Conservation (phyloP, 208 protist species). For the Acanthamoeba royreba region DNA sequence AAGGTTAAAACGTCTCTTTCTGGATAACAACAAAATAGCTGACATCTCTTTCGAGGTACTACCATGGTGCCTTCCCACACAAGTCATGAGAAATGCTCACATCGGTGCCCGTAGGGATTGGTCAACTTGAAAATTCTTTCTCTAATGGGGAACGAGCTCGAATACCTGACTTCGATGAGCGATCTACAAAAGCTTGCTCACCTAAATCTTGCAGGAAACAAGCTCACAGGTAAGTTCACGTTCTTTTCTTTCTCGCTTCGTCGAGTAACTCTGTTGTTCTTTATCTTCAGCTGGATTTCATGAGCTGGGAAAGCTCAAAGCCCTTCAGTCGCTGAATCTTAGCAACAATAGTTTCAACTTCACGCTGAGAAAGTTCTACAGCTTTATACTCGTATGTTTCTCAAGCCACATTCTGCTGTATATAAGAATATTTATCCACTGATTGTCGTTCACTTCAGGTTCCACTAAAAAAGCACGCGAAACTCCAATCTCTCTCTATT, state of each 20-base stretch:
- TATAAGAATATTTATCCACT: not conserved
- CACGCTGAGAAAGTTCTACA: not conserved
- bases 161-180: not conserved
- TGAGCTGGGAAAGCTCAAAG: not conserved
- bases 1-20: not conserved
- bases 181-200: not conserved
- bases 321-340: not conserved
- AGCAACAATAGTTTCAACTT: constrained; percentile 17
- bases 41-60: not conserved
- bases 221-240: too few species aligned
- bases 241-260: too few species aligned
- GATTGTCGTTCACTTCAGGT: too few species aligned
- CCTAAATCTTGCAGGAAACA: not conserved
- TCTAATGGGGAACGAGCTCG: not conserved
- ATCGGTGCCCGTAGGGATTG: too few species aligned
- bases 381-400: not conserved
- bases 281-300: not conserved
- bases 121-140: not conserved
- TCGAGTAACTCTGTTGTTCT: too few species aligned
- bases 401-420: not conserved
- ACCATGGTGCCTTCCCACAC: not conserved
- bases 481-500: not conserved
- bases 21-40: not conserved
- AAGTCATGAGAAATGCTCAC: too few species aligned
- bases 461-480: not conserved